phyloP scores from a whole-genome alignment of 208 protist species.

The Leptomonas pyrrhocoris region DNA sequence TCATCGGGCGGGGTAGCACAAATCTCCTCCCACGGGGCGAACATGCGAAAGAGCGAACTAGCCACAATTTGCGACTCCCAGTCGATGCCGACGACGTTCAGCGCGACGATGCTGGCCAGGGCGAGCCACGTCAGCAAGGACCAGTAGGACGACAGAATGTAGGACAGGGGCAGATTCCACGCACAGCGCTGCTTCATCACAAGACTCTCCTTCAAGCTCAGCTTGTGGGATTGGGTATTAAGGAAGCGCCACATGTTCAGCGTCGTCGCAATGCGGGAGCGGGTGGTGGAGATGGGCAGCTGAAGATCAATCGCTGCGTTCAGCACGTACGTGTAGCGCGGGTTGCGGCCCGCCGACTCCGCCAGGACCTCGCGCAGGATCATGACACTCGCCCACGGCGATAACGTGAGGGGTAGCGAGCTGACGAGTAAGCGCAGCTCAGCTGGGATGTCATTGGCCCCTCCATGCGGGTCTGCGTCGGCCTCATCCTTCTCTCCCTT shows the following conservation, averaged over 20 bases:
- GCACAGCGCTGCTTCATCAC: conserved; percentile 84
- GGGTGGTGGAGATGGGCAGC: conserved; percentile 86
- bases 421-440: conserved; percentile 87
- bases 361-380: conserved; percentile 89
- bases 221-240: conserved; percentile 83
- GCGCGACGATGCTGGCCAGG: conserved; percentile 58
- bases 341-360: conserved; percentile 82
- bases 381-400: conserved; percentile 86
- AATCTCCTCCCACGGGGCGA: conserved; percentile 75
- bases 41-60: conserved; percentile 80
- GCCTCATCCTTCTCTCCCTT: background rate
- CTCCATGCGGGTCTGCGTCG: conserved; percentile 36
- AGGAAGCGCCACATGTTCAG: conserved; percentile 91
- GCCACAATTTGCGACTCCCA: conserved; percentile 86
- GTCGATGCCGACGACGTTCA: conserved; percentile 84
- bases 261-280: conserved; percentile 86
- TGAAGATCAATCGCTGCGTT: conserved; percentile 90
- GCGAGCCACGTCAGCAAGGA: conserved; percentile 78
- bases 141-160: conserved; percentile 90
- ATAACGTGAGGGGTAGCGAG: conserved; percentile 81
- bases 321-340: conserved; percentile 90
- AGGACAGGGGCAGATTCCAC: conserved; percentile 82
- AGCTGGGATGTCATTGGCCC: conserved; percentile 73
- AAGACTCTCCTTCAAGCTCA: conserved; percentile 69
- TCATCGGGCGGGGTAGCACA: conserved; percentile 18